A percentile compares a stretch with the other conserved stretches of the same genome.
These are phyloP conservation scores for Davidsoniella virescens DNA, from an alignment of 2,329 filamentous ascomycete species.

Conservation along the genomic window DNA sequence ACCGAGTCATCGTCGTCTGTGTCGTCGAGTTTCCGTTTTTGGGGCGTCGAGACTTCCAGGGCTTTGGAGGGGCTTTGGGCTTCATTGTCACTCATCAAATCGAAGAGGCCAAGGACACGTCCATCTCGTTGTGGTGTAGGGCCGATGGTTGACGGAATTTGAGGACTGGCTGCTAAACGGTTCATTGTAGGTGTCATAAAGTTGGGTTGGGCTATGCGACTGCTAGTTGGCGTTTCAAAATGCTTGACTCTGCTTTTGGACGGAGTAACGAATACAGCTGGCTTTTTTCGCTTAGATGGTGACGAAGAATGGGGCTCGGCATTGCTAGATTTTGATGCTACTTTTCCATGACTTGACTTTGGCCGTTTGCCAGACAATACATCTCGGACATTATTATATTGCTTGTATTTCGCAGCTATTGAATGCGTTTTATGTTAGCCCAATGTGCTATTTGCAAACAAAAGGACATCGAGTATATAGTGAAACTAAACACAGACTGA, in stretches of 20 bases:
- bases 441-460: too few relatives aligned
- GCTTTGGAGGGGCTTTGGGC: slow-evolving; percentile 16
- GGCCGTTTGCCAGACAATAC: slow-evolving; percentile 36
- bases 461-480: too few relatives aligned
- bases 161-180: slow-evolving; percentile 33
- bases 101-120: slow-evolving; percentile 61
- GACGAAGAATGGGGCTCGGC: slow-evolving; percentile 24
- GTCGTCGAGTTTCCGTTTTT: slow-evolving; percentile 23
- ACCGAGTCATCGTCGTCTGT: slow-evolving; percentile 13
- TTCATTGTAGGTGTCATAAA: slow-evolving; percentile 35
- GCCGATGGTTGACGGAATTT: slow-evolving; percentile 45
- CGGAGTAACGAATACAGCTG: slow-evolving; percentile 26
- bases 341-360: slow-evolving; percentile 20
- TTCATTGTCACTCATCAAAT: slow-evolving; percentile 40
- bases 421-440: neutral
- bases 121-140: slow-evolving; percentile 71
- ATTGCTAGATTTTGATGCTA: slow-evolving; percentile 16
- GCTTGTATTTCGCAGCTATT: slow-evolving; percentile 54
- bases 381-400: slow-evolving; percentile 52
- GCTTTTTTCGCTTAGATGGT: slow-evolving; percentile 30
- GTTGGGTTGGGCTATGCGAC: slow-evolving; percentile 25
- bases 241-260: slow-evolving; percentile 20
- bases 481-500: neutral
- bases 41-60: slow-evolving; percentile 25
- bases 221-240: slow-evolving; percentile 20